Base-by-base conservation (phyloP, 768 basidiomycete species). In the Tulasnella sp. region DNA sequence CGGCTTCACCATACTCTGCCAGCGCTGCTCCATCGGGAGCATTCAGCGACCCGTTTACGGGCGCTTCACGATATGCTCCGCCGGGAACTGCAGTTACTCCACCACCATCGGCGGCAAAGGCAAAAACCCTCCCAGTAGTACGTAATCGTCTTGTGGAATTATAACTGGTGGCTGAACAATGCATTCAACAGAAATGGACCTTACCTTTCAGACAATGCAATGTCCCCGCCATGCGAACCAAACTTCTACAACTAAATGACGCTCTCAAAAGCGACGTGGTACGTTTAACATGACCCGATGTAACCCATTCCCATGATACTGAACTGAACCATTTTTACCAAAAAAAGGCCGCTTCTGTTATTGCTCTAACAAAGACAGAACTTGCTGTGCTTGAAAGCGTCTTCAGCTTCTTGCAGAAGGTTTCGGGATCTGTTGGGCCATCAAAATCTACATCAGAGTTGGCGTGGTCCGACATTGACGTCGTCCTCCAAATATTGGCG, bases 131-230 rank as follows among this genome's bases (percentile, higher is more conserved):
- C 22, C 79, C 79, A 37, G 40, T 80, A 2, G 79, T 80, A 69
- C 31, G 79, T 48, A 3, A 64, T 69, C 24, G 37, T 60, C 18
- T 40, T 12, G n/a, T 37, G 64, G 14, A 20, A 28, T 28, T n/a
- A 37, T 20, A n/a, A 41, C 37, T 41, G 2, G 22, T 20, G 24
- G 22, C 40, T 34, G 20, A 34, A 41, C 40, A 3, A 22, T 28
- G 2, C 69, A 12, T 76, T 54, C 79, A 28, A 20, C 83, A 95
- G 94, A 87, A 89, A 64, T 90, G 89, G 54, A 88, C 89, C 64
- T 89, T 95, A 28, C 88, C 89, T n/a, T 97, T 98, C 88, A 95
- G 94, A 82, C 94, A 96, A 88, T 94, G 92, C 3, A 92, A 91
- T 85, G 89, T 97, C 40, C 83, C 88, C 31, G 94, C 94, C 24